Conservation (phyloP, 1,284 basidiomycete species). For the Phellinidium pouzarii region DNA sequence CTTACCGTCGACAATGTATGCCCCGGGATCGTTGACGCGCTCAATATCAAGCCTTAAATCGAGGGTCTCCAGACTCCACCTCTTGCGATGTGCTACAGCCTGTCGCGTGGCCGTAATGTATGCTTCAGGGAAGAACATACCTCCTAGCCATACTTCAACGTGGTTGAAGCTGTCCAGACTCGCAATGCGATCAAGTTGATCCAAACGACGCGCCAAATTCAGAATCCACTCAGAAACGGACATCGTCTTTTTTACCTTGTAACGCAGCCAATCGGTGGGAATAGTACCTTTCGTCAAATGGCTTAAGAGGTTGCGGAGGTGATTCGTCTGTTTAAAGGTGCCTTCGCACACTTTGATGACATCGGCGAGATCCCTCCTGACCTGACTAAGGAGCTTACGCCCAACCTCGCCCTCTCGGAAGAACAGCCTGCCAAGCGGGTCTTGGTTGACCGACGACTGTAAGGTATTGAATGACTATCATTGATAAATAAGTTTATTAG, state of each 20-base stretch:
- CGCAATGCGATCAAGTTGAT: conserved; percentile 76
- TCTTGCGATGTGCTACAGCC: conserved; percentile 83
- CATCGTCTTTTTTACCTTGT: conserved; percentile 80
- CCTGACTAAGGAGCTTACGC: conserved; percentile 64
- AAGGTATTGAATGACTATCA: conserved; percentile 56
- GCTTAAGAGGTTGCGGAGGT: conserved; percentile 82
- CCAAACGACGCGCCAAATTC: conserved; percentile 73
- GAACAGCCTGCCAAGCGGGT: conserved; percentile 85
- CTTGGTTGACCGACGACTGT: conserved; percentile 62
- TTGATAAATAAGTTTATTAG: conserved; percentile 11
- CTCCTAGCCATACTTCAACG: conserved; percentile 84
- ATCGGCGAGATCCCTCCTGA: conserved; percentile 74
- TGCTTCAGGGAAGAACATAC: conserved; percentile 92
- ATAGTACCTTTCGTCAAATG: conserved; percentile 86
- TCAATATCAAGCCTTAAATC: conserved; percentile 76
- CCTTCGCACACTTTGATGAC: conserved; percentile 83
- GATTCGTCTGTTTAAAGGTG: conserved; percentile 89
- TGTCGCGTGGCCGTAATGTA: conserved; percentile 93
- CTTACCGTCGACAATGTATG: conserved; percentile 83
- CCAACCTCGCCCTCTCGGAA: conserved; percentile 83
- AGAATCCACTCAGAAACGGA: conserved; percentile 80
- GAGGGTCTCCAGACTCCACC: conserved; percentile 89
- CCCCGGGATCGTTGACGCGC: conserved; percentile 61
- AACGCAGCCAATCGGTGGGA: conserved; percentile 80
- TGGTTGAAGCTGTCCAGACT: conserved; percentile 58